These are phyloP conservation scores for Mortierella hygrophila DNA, from an alignment of 192 early-diverging fungal species.

Conservation along the genomic window DNA sequence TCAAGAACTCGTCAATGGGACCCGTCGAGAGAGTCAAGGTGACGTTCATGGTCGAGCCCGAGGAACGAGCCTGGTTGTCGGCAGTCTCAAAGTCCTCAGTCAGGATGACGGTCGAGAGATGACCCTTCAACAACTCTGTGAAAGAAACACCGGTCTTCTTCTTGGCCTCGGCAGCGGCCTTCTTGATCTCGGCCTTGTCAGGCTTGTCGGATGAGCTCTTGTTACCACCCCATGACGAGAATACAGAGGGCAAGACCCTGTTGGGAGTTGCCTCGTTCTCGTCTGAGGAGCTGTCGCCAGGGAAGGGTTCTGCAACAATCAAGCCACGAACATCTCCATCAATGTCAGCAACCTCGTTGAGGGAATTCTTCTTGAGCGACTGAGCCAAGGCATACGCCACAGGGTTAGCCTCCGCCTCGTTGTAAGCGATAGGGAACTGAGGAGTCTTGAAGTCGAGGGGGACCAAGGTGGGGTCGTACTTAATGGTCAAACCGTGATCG, in stretches of 20 bases:
- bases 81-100: constrained; percentile 55
- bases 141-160: constrained; percentile 45
- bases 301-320: constrained; percentile 35
- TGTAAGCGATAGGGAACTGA: constrained; percentile 46
- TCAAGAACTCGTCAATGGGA: constrained; percentile 42
- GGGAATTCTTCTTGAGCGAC: constrained; percentile 26
- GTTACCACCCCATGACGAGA: constrained; percentile 15
- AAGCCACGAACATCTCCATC: constrained; percentile 37
- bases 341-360: constrained; percentile 25
- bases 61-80: constrained; percentile 53
- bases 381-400: constrained; percentile 27
- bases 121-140: constrained; percentile 60
- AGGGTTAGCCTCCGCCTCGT: constrained; percentile 23
- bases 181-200: constrained; percentile 6
- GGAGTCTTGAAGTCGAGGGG: constrained; percentile 54
- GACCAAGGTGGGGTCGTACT: constrained; percentile 46
- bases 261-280: not conserved
- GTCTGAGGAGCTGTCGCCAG: constrained; percentile 13
- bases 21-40: constrained; percentile 47
- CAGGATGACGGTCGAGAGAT: constrained; percentile 59
- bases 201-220: not conserved
- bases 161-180: not conserved
- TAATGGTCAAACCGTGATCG: constrained; percentile 57
- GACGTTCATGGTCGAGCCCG: constrained; percentile 56
- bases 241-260: constrained; percentile 18